phyloP scores from a whole-genome alignment of 306 rosid species.

The Boehmeria nivea region DNA sequence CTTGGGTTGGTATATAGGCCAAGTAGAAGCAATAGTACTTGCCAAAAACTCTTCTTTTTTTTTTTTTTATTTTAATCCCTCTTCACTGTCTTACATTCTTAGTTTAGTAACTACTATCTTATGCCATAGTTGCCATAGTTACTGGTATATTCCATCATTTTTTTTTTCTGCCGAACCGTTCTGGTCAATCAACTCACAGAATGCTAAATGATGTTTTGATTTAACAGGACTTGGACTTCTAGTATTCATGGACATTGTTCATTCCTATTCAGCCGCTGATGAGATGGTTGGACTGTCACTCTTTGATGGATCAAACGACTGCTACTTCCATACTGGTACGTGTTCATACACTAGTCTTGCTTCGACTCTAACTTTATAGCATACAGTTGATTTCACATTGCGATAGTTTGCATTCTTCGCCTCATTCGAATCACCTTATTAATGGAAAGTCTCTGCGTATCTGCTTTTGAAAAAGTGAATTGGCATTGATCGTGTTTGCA shows the following conservation, averaged over 20 bases:
- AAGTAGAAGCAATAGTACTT: no score
- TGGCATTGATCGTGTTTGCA: not conserved
- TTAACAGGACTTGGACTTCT: conserved; percentile 75
- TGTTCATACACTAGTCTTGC: conserved; percentile 14
- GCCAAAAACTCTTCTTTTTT: no score
- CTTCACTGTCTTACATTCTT: no score
- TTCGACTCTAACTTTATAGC: conserved; percentile 17
- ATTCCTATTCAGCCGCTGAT: conserved; percentile 94
- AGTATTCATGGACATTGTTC: conserved; percentile 85
- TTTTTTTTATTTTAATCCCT: no score
- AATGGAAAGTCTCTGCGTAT: not conserved
- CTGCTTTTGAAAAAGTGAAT: not conserved
- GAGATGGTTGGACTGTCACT: conserved; percentile 92
- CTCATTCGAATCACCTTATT: conserved; percentile 13
- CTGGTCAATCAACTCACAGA: conserved; percentile 10
- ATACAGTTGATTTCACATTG: no score
- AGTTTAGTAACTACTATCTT: no score
- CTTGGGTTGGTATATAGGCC: no score
- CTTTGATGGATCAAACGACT: conserved; percentile 91
- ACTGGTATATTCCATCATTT: no score
- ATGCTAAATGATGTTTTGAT: conserved; percentile 20
- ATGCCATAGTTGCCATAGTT: no score
- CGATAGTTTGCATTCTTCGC: conserved; percentile 11
- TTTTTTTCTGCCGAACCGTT: no score
- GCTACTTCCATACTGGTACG: conserved; percentile 86